These are phyloP conservation scores for Lepidium africanum DNA, from an alignment of 345 rosid genomes.

Conservation along the genomic window DNA sequence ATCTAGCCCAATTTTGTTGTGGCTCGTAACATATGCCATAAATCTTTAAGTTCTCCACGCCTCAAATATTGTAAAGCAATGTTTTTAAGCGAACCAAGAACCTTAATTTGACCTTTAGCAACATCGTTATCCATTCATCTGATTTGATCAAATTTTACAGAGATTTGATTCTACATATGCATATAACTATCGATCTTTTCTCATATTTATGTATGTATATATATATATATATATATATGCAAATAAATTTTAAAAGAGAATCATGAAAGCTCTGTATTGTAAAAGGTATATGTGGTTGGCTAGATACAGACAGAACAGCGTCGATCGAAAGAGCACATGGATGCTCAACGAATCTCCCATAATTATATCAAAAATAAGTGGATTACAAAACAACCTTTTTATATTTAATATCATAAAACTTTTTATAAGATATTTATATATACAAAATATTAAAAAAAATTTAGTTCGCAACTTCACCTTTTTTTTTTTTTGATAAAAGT, in stretches of 20 bases:
- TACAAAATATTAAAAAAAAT: too few species aligned
- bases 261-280: slow-evolving; percentile 7
- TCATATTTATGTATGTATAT: not conserved
- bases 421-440: not conserved
- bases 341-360: slow-evolving; percentile 26
- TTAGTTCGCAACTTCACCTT: slow-evolving; percentile 1
- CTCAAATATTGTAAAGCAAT: not conserved
- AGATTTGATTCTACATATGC: not conserved
- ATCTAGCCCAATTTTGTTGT: not conserved
- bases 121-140: not conserved
- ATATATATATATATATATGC: too few species aligned
- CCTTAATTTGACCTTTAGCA: not conserved
- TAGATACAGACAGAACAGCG: slow-evolving; percentile 27
- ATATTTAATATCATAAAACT: not conserved
- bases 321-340: slow-evolving; percentile 27
- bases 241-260: not conserved
- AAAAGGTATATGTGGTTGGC: slow-evolving; percentile 23
- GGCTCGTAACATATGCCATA: not conserved
- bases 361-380: slow-evolving; percentile 7
- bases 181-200: not conserved
- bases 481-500: not conserved
- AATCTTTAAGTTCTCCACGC: not conserved
- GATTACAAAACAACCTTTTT: slow-evolving; percentile 14
- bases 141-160: not conserved
- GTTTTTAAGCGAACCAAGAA: not conserved